Evolutionary conservation across 1,139 yeast species (phyloP).

Genomic region (Candida neerlandica): DNA sequence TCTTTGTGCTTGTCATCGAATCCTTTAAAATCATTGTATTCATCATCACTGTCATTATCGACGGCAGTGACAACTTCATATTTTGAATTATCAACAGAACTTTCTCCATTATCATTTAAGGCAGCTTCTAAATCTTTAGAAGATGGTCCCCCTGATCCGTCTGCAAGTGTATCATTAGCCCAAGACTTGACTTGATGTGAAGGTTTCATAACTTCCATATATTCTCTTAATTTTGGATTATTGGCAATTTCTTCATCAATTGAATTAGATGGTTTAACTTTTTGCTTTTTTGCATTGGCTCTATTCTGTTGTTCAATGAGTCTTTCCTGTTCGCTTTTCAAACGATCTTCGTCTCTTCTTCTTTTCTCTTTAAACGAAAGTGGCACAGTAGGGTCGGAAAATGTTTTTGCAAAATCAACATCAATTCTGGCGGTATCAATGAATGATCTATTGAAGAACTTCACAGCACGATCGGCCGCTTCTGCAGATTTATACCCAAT

Average conservation of each 20-base stretch:
- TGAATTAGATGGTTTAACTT: constrained; percentile 25
- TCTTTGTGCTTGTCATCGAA: constrained; percentile 27
- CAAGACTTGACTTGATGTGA: constrained; percentile 64
- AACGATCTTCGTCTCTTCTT: constrained; percentile 54
- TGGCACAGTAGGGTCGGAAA: constrained; percentile 83
- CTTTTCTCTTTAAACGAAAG: constrained; percentile 66
- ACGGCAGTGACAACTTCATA: constrained; percentile 32
- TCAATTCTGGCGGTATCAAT: constrained; percentile 80
- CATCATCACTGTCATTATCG: constrained; percentile 65
- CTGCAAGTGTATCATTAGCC: constrained; percentile 71
- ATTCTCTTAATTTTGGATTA: constrained; percentile 77
- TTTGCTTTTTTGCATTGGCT: constrained; percentile 23
- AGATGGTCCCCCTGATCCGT: constrained; percentile 55
- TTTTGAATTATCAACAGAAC: constrained; percentile 14
- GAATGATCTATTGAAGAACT: constrained; percentile 73
- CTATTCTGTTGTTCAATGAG: constrained; percentile 48
- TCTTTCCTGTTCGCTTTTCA: constrained; percentile 58
- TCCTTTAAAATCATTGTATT: constrained; percentile 56
- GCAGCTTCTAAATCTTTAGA: constrained; percentile 44
- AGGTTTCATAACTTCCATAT: constrained; percentile 81
- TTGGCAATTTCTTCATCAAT: constrained; percentile 61
- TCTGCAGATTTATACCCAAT: constrained; percentile 73
- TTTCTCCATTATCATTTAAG: constrained; percentile 28
- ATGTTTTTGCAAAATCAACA: constrained; percentile 82
- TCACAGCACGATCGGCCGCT: constrained; percentile 81